Evolutionary conservation across 352 stramenopile genomes (phyloP), one percentile per base, ranked within the genome.

Genomic region (Phytophthora pluvialis): DNA sequence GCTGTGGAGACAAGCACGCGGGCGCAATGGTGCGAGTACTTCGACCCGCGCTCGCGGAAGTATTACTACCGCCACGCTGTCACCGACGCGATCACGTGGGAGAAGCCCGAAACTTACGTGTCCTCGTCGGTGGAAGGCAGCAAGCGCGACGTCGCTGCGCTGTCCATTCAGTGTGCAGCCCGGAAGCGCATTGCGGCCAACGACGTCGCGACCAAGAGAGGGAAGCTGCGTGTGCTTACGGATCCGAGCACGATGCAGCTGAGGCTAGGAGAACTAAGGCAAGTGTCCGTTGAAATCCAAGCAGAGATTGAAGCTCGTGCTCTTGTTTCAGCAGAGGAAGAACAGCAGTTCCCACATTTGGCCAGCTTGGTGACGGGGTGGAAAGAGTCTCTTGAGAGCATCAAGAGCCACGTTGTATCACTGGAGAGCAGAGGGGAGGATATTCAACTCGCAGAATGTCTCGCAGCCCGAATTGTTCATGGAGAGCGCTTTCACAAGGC

Each of bases 131-230:
- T 42, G 5, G 55, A 75, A 43, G 61, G 56, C 10, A 67, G 70
- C 33, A 67, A 66, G 29, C 73, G 63, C 16, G 73, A 80, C 7
- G 53, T 69, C 8, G 75, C 75, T 8, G 80, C 77, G 4, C 42
- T 83, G 3, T 74, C 68, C 7, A 92, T 92, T 36, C 83, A 92
- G 50, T 90, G 80, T 46, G 73, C 72, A 8, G 67, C 81, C 21
- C 62, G 83, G 10, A 78, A 83, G 45, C 63, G 68, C 1, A 55
- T 70, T 2, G 75, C 83, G 0, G 50, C 70, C 2, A 77, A 72
- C 21, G 39, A 38, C 0, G 71, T 78, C 10, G 67, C 76, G 11
- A 55, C 40, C 3, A 79, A 73, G 29, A 68, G 75, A 18, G 58
- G 55, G 8, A 44, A 75, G 8, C 36, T 86, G 7, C 67, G 47